These are phyloP conservation scores for Fraxinus angustifolia DNA, from an alignment of 305 asterid species.

Conservation along the genomic window DNA sequence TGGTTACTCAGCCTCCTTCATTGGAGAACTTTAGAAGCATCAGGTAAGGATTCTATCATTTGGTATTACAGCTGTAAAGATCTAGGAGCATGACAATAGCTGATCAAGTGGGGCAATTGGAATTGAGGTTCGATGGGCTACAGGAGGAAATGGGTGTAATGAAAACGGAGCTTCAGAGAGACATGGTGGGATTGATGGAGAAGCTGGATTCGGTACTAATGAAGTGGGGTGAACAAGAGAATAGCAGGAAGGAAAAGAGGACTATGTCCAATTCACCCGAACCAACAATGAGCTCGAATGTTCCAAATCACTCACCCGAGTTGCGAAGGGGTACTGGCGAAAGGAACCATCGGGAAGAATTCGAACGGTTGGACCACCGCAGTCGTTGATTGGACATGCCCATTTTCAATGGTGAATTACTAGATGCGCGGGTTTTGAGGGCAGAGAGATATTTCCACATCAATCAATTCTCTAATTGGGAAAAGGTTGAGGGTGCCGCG, in stretches of 20 bases:
- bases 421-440: too few species aligned
- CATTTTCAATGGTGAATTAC: too few species aligned
- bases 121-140: neutral
- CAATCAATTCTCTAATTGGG: too few species aligned
- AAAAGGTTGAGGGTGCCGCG: too few species aligned
- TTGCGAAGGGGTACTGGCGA: neutral
- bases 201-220: neutral
- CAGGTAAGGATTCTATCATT: too few species aligned
- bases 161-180: neutral
- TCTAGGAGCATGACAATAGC: neutral
- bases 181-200: neutral
- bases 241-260: neutral
- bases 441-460: too few species aligned
- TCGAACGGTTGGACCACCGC: too few species aligned
- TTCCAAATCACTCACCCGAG: neutral
- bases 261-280: too few species aligned
- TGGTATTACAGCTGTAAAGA: neutral
- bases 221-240: neutral
- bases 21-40: too few species aligned
- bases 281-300: neutral
- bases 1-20: too few species aligned
- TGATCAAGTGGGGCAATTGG: neutral
- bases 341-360: neutral
- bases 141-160: neutral
- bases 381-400: too few species aligned